Conservation (phyloP, 164 flowering plant genomes). For the Piper longum region DNA sequence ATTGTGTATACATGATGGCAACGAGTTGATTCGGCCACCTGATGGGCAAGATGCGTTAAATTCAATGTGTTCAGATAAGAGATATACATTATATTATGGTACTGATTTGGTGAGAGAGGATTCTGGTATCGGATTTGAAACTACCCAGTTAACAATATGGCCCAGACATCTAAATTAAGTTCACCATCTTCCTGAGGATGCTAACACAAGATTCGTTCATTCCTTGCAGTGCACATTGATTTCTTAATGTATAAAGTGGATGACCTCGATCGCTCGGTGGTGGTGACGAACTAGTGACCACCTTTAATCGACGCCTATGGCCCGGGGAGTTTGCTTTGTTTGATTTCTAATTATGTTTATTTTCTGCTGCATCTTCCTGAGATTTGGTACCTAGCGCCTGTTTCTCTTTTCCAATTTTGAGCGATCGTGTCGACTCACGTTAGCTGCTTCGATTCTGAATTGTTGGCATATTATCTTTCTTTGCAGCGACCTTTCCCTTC, state of each 20-base stretch:
- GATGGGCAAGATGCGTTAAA: neutral
- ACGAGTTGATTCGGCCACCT: too few relatives aligned
- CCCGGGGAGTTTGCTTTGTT: too few relatives aligned
- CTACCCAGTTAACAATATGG: neutral
- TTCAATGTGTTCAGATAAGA: neutral
- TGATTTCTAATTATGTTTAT: neutral
- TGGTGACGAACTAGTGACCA: too few relatives aligned
- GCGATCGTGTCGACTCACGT: too few relatives aligned
- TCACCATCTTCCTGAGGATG: neutral
- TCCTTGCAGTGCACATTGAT: neutral
- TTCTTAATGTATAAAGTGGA: neutral
- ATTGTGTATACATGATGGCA: too few relatives aligned
- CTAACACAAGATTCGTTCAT: neutral
- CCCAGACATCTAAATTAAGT: neutral
- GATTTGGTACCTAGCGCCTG: too few relatives aligned
- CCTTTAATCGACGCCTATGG: too few relatives aligned
- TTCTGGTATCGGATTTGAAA: neutral
- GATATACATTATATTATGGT: neutral
- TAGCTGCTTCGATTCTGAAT: neutral
- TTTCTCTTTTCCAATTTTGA: too few relatives aligned
- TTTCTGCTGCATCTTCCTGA: neutral
- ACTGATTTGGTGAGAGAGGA: neutral
- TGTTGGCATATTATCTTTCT: neutral
- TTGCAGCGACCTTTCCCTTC: neutral
- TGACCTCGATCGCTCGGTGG: neutral